Evolutionary conservation across 768 basidiomycete species (phyloP), one percentile per base, ranked within the genome.

Genomic region (Lactarius sanguifluus): DNA sequence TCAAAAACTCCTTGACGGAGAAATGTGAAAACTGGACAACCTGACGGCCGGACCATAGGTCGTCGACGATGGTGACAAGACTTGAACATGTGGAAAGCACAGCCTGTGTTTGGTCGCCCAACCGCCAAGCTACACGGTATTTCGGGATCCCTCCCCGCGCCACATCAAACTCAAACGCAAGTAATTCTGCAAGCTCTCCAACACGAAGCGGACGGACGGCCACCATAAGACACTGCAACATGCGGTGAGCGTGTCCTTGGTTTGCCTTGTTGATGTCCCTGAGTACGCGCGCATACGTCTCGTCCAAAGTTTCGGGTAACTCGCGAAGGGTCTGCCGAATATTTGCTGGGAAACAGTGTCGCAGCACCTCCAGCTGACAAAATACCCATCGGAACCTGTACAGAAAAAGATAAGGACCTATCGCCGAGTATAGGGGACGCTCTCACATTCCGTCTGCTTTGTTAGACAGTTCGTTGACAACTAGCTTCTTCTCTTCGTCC

Each of bases 381-480:
- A 47, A 47, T 47, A 47, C n/a, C 47, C 47, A 47, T 23, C 47
- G 47, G n/a, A 47, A 47, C 47, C 47, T 47, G n/a, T 23, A 23
- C 5, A 28, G 38, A 3, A 13, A 40, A 40, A 40, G 12, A 40
- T 40, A 15, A 40, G 38, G 38, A 36, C 7, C 36, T 36, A 36
- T 36, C 36, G 10, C 41, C 16, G 16, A 43, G 18, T 6, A 20
- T 16, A 9, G 41, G 18, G 15, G 15, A 43, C 13, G 6, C 40
- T 15, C 41, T 43, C 7, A 43, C 41, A 43, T 43, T 18, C 41
- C 41, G 6, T 43, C 41, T 6, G 41, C 16, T 43, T 18, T 43
- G 0, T 7, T 3, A 18, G 41, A 43, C 6, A 43, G 41, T 18
- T 6, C 18, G 18, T 43, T 7, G 5, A 43, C 1, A 7, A 43